Evolutionary conservation across 2,329 filamentous ascomycete genomes (phyloP).

Genomic region (Akanthomyces lecanii): DNA sequence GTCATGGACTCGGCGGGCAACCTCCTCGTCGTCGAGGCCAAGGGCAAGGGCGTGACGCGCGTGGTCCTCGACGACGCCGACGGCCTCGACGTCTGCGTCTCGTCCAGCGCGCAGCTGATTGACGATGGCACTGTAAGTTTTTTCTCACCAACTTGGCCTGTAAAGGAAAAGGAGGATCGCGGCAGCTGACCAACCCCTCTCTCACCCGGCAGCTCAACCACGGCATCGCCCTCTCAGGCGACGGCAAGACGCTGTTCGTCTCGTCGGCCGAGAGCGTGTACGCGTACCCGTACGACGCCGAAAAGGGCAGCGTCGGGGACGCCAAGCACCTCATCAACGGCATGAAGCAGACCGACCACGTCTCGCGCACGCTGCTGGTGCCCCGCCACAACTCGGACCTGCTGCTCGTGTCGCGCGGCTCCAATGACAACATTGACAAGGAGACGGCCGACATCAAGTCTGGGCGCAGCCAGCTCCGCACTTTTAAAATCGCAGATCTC

Average conservation of each 20-base stretch:
- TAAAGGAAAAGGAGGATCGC: too few relatives aligned
- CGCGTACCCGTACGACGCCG: slow-evolving; percentile 57
- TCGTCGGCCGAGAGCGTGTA: slow-evolving; percentile 51
- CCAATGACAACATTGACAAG: slow-evolving; percentile 53
- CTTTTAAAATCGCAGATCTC: slow-evolving; percentile 33
- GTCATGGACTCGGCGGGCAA: slow-evolving; percentile 34
- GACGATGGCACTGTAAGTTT: slow-evolving; percentile 24
- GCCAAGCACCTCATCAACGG: slow-evolving; percentile 48
- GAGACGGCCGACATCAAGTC: slow-evolving; percentile 42
- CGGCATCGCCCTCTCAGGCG: slow-evolving; percentile 42
- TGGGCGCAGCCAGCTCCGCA: slow-evolving; percentile 59
- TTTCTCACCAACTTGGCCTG: too few relatives aligned
- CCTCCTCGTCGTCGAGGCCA: slow-evolving; percentile 33
- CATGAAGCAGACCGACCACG: slow-evolving; percentile 57
- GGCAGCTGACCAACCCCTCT: neutral
- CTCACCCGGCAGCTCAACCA: slow-evolving; percentile 40
- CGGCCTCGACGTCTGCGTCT: slow-evolving; percentile 28
- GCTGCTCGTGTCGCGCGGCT: slow-evolving; percentile 60
- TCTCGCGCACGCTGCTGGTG: slow-evolving; percentile 58
- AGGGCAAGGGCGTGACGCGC: slow-evolving; percentile 29
- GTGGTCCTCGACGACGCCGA: slow-evolving; percentile 31
- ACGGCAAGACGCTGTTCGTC: slow-evolving; percentile 45
- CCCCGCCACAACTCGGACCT: slow-evolving; percentile 46
- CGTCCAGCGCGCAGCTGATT: slow-evolving; percentile 27
- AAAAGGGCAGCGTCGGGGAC: slow-evolving; percentile 38